These are phyloP conservation scores for Leccinum pellstonianum DNA, from an alignment of 768 basidiomycete species.

Conservation along the genomic window DNA sequence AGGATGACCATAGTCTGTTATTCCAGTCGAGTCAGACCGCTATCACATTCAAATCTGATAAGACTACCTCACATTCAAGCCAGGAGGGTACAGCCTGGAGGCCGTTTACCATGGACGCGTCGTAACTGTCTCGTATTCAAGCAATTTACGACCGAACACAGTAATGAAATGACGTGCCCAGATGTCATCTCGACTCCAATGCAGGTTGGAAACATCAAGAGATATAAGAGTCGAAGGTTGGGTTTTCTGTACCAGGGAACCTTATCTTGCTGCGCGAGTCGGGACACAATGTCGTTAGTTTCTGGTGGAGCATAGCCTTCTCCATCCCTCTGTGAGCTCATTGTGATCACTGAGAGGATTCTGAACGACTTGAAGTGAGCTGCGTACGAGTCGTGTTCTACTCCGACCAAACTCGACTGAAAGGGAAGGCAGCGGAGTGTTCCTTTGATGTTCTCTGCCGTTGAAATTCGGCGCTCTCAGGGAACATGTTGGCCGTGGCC, in stretches of 20 bases:
- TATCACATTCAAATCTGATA: no score
- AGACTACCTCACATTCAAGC: background rate
- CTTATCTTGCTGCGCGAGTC: background rate
- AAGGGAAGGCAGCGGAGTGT: no score
- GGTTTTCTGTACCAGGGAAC: slow-evolving; percentile 56
- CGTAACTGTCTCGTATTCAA: background rate
- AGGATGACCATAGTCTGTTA: no score
- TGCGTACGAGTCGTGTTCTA: background rate
- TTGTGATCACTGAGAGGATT: background rate
- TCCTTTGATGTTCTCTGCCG: background rate
- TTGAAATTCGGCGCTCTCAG: no score
- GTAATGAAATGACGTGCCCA: background rate
- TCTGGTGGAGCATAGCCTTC: background rate
- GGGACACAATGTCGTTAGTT: slow-evolving; percentile 4
- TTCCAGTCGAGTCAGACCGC: no score
- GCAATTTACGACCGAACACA: slow-evolving; percentile 18
- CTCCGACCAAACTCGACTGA: no score
- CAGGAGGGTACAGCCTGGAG: background rate
- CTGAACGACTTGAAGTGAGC: background rate
- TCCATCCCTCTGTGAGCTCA: background rate
- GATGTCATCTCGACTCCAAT: background rate
- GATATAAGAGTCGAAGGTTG: slow-evolving; percentile 19
- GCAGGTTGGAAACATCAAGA: background rate
- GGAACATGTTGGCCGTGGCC: no score
- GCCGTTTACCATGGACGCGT: background rate